Conservation (phyloP, 352 stramenopile genomes). For the Globisporangium barbulae region DNA sequence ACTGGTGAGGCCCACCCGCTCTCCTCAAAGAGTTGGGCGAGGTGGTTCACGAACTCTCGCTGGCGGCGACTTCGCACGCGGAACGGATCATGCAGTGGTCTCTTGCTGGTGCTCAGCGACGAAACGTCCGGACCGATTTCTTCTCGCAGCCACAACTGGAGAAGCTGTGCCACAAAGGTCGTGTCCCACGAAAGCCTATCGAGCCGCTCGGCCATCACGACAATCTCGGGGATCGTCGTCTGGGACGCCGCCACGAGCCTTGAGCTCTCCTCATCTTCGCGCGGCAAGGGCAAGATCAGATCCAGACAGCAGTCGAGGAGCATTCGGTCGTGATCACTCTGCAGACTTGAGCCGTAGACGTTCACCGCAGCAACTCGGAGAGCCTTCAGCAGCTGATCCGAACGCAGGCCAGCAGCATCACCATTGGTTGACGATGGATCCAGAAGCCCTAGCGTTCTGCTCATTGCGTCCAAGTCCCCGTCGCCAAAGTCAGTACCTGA, state of each 20-base stretch:
- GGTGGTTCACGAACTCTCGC: constrained; percentile 1
- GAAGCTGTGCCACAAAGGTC: constrained; percentile 14
- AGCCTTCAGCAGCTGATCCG: background rate
- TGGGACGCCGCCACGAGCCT: constrained; percentile 4
- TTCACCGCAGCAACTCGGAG: constrained; percentile 23
- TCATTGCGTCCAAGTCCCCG: constrained; percentile 11
- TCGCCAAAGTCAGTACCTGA: constrained; percentile 8
- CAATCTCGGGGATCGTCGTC: constrained; percentile 23
- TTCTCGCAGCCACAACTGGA: constrained; percentile 3
- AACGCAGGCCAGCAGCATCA: background rate
- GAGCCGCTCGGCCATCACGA: constrained; percentile 15
- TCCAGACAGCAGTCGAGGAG: constrained; percentile 30
- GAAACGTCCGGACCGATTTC: background rate
- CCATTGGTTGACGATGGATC: background rate
- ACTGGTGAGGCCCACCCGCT: background rate
- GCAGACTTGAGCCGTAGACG: constrained; percentile 29
- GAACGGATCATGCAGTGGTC: background rate
- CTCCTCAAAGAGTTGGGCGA: constrained; percentile 7
- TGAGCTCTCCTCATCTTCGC: background rate
- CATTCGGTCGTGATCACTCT: constrained; percentile 16
- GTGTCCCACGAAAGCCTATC: constrained; percentile 19
- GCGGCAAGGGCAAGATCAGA: constrained; percentile 11
- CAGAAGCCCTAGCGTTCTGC: background rate
- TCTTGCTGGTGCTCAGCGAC: background rate
- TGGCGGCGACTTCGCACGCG: background rate